Conservation (phyloP, 2,329 filamentous ascomycete species). For the Fusarium sp. region DNA sequence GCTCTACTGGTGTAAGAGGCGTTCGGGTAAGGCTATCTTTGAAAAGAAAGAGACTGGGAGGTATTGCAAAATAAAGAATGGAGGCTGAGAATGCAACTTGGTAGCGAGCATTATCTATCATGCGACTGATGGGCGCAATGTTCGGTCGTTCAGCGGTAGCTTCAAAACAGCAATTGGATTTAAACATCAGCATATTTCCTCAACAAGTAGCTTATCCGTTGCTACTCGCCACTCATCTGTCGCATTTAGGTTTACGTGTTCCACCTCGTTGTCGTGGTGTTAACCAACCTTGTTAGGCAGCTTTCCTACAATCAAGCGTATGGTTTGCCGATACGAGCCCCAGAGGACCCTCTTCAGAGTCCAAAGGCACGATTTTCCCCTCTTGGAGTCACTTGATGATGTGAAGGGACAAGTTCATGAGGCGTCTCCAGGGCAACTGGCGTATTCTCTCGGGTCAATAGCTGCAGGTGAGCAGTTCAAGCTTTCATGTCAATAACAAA, state of each 20-base stretch:
- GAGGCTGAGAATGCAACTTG: slow-evolving; percentile 43
- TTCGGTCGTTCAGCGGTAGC: slow-evolving; percentile 45
- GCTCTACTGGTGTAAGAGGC: slow-evolving; percentile 40
- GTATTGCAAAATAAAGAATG: slow-evolving; percentile 36
- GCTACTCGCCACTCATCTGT: slow-evolving; percentile 1
- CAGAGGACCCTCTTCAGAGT: slow-evolving; percentile 17
- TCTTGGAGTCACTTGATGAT: slow-evolving; percentile 1
- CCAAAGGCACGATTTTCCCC: slow-evolving; percentile 3
- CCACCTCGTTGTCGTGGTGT: slow-evolving; percentile 2
- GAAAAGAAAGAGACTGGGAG: slow-evolving; percentile 37
- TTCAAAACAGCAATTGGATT: slow-evolving; percentile 47
- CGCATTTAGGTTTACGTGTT: neutral
- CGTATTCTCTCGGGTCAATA: slow-evolving; percentile 8
- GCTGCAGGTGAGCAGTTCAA: slow-evolving; percentile 12
- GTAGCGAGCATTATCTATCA: slow-evolving; percentile 51
- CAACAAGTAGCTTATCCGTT: slow-evolving; percentile 12
- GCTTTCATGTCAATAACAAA: neutral
- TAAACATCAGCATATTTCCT: slow-evolving; percentile 38
- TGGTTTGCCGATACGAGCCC: neutral
- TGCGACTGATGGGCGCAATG: slow-evolving; percentile 42
- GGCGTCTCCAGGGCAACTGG: slow-evolving; percentile 10
- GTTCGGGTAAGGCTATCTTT: slow-evolving; percentile 40
- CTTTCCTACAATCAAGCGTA: slow-evolving; percentile 3
- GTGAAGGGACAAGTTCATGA: neutral
- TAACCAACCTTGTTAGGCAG: slow-evolving; percentile 1